A percentile compares a stretch with the other conserved stretches of the same genome.
Conservation (phyloP, 495 filamentous ascomycete genomes). For the Hypoxylon lienhwacheense region DNA sequence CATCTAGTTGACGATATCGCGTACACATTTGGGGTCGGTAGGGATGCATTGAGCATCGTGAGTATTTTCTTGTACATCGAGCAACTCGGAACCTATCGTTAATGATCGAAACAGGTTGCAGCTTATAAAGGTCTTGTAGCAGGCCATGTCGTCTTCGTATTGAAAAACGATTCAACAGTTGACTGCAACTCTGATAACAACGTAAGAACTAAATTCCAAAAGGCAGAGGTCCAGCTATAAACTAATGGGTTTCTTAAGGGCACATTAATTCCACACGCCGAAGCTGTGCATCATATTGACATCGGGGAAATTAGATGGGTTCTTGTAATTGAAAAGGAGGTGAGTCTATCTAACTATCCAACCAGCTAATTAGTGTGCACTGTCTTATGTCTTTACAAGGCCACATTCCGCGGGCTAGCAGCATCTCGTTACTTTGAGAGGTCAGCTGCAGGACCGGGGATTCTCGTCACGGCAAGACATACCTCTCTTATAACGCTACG, state of each 20-base stretch:
- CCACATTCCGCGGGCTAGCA: constrained; percentile 74
- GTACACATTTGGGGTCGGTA: constrained; percentile 67
- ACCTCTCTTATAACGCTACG: constrained; percentile 16
- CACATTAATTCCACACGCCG: constrained; percentile 63
- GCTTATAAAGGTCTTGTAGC: constrained; percentile 60
- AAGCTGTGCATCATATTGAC: constrained; percentile 56
- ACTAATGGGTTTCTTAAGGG: constrained; percentile 52
- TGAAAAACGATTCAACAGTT: constrained; percentile 32
- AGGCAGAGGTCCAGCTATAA: not conserved
- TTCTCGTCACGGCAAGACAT: constrained; percentile 66
- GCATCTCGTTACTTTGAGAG: constrained; percentile 55
- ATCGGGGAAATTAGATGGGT: constrained; percentile 66
- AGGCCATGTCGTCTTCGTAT: constrained; percentile 33
- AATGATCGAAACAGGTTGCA: constrained; percentile 51
- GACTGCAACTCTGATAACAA: constrained; percentile 37
- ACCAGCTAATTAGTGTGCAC: not conserved
- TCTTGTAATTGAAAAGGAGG: constrained; percentile 91
- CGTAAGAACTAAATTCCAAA: constrained; percentile 15
- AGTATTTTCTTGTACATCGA: constrained; percentile 10
- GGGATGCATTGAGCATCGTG: constrained; percentile 68
- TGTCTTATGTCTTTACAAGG: constrained; percentile 49
- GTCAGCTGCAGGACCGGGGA: constrained; percentile 56
- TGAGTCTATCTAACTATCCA: constrained; percentile 33
- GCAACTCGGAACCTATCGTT: not conserved
- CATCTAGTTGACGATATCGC: constrained; percentile 81